Conservation (phyloP, 169 alveolate genomes). For the Eimeria mitis region DNA sequence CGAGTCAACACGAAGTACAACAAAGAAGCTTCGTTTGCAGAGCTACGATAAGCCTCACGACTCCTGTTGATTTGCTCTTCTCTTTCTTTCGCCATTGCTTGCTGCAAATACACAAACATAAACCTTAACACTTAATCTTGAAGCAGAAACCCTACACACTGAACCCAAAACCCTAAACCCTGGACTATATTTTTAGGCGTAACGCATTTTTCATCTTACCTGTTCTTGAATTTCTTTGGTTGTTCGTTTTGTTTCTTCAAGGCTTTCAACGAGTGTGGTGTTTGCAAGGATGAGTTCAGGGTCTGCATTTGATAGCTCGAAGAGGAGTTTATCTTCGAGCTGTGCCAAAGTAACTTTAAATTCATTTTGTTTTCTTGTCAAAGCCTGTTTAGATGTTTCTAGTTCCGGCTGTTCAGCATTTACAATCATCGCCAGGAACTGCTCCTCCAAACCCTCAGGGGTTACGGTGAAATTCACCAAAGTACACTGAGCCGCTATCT, state of each 20-base stretch:
- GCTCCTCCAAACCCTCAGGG: slow-evolving; percentile 98
- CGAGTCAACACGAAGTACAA: slow-evolving; percentile 97
- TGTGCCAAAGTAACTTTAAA: slow-evolving; percentile 95
- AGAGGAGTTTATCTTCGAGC: slow-evolving; percentile 95
- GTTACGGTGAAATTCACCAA: slow-evolving; percentile 98
- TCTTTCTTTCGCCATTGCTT: slow-evolving; percentile 89
- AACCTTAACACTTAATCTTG: too few species aligned
- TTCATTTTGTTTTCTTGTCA: slow-evolving; percentile 96
- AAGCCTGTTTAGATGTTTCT: slow-evolving; percentile 96
- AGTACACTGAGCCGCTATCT: slow-evolving; percentile 98
- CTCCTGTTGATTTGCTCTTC: slow-evolving; percentile 95
- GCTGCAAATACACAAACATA: slow-evolving; percentile 1
- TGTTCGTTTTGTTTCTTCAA: slow-evolving; percentile 95
- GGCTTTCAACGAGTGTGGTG: slow-evolving; percentile 95
- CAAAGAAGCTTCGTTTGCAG: slow-evolving; percentile 98
- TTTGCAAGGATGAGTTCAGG: slow-evolving; percentile 96
- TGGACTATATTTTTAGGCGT: too few species aligned
- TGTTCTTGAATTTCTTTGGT: slow-evolving; percentile 95
- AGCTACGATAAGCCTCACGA: slow-evolving; percentile 97
- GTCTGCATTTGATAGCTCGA: slow-evolving; percentile 97
- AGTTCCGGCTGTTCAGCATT: slow-evolving; percentile 98
- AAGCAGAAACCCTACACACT: too few species aligned
- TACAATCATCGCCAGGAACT: slow-evolving; percentile 96
- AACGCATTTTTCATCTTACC: too few species aligned
- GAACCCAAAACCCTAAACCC: neutral